Percentiles rank a stretch among this genome's conserved stretches.
Evolutionary conservation across 345 rosid species (phyloP).

Genomic region (Rhodamnia argentea): DNA sequence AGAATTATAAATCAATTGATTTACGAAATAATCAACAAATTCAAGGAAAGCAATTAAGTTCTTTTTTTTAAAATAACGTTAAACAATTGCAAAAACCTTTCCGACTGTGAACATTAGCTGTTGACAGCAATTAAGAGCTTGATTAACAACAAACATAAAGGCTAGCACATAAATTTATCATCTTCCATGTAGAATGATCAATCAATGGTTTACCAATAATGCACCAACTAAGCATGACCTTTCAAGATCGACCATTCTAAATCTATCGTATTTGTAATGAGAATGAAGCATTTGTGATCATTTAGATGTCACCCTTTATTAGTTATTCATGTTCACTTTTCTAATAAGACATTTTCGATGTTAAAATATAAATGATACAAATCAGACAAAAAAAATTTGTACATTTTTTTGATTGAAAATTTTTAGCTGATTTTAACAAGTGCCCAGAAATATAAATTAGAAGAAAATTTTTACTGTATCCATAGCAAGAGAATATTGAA

Average conservation of each 20-base stretch:
- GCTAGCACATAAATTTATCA: neutral
- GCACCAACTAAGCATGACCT: neutral
- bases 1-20: neutral
- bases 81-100: neutral
- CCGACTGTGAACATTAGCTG: neutral
- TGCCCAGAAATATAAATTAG: neutral
- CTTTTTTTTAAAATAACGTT: neutral
- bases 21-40: neutral
- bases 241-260: neutral
- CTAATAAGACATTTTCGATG: neutral
- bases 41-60: neutral
- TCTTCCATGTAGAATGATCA: neutral
- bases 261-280: neutral
- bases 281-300: neutral
- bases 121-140: neutral
- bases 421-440: neutral
- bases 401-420: neutral
- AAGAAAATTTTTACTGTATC: neutral
- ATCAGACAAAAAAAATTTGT: neutral
- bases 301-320: neutral
- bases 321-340: neutral
- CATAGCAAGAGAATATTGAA: neutral
- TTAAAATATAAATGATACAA: neutral
- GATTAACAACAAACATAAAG: neutral
- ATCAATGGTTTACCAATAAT: neutral